Base-by-base conservation (phyloP, 495 filamentous ascomycete species). In the Cercophora newfieldiana region DNA sequence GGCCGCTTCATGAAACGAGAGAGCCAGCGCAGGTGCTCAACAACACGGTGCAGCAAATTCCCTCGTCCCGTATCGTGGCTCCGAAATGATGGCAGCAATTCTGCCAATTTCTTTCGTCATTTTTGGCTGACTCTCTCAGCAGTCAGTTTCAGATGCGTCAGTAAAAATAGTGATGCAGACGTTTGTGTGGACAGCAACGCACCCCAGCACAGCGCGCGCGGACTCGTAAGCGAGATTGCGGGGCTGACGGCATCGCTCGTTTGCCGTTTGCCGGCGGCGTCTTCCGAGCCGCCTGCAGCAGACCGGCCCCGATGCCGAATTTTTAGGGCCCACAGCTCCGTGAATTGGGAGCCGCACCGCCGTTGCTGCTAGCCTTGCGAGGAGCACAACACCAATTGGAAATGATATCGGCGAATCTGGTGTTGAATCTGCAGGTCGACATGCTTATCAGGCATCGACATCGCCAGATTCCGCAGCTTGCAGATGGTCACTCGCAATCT, bases 181-280 rank as follows among this genome's bases (percentile, higher is more conserved):
- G 25, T 18, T 26, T 37, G 22, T 25, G 58, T 60, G 58, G 58
- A 44, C 37, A 44, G 50, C 50, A n/a, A 21, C 50, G 22, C 50
- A 31, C 29, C 29, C 33, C 33, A 48, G 3, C 19, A 25, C 31
- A 54, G 18, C 5, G 19, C 58, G 44, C 50, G 16, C 61, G 28
- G 61, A 21, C 61, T 25, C 37, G 21, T 55, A 63, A 63, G 61
- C 61, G 61, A 63, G 61, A 63, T 63, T 63, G 61, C 61, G 61
- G 61, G 33, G 49, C 49, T 55, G 19, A 63, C 31, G 31, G 58
- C 21, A 7, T 19, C 28, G 57, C n/a, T 14, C 2, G 3, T 24
- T 21, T 47, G 7, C 26, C n/a, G 31, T 28, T 48, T n/a, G 16
- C 21, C 33, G n/a, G 21, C 29, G 7, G 12, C 30, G n/a, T n/a